A percentile compares a stretch with the other conserved stretches of the same genome.
Conservation (phyloP, 495 filamentous ascomycete species). For the Tuber borchii region DNA sequence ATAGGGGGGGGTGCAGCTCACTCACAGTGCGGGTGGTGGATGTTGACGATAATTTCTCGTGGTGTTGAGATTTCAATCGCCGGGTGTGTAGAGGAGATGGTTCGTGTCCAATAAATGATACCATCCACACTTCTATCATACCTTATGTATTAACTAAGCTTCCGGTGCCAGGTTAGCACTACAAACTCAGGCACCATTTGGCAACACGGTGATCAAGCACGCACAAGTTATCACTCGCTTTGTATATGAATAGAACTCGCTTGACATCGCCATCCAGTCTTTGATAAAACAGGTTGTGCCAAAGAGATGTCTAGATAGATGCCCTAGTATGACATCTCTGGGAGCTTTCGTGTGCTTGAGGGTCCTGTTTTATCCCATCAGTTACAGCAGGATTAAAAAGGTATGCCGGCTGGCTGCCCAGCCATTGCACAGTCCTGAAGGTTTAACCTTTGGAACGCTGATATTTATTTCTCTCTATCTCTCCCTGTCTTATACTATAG, state of each 20-base stretch:
- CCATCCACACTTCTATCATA: background rate
- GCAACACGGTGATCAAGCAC: background rate
- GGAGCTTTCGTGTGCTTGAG: background rate
- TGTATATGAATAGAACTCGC: background rate
- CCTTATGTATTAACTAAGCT: background rate
- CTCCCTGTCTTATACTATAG: no score
- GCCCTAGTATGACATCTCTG: background rate
- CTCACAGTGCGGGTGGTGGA: no score
- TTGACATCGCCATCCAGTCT: background rate
- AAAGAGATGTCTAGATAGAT: background rate
- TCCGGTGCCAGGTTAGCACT: background rate
- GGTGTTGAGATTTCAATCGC: no score
- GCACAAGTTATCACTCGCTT: conserved; percentile 2
- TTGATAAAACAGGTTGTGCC: background rate
- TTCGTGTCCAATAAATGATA: background rate
- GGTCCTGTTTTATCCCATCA: background rate
- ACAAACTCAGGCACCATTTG: background rate
- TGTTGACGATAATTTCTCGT: no score
- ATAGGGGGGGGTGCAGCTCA: no score
- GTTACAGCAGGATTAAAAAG: no score
- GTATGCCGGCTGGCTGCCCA: no score
- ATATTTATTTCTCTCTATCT: no score
- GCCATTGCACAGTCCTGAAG: no score
- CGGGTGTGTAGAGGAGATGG: no score
- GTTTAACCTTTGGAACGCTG: no score